Conservation (phyloP, 1,139 yeast genomes). For the Magnusiomyces tetraspermus region DNA sequence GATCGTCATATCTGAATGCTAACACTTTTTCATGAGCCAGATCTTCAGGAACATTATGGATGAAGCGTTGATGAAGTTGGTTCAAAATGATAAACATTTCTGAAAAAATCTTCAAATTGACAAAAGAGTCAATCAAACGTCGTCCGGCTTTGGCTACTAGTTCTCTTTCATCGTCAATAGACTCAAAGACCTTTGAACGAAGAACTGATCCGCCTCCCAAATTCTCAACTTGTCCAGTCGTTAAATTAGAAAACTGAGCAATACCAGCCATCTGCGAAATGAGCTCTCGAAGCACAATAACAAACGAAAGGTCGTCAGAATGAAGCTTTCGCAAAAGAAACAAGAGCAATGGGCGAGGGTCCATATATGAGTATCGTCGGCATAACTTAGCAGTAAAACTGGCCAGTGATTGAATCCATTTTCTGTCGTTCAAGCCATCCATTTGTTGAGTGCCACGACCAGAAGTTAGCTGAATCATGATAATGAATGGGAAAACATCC, state of each 20-base stretch:
- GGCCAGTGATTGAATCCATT: constrained; percentile 61
- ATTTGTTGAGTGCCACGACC: constrained; percentile 60
- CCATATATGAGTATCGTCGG: constrained; percentile 27
- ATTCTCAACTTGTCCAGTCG: constrained; percentile 54
- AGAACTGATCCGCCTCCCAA: constrained; percentile 58
- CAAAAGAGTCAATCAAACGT: constrained; percentile 43
- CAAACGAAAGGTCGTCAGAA: constrained; percentile 50
- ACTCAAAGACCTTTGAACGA: constrained; percentile 46
- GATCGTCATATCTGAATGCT: constrained; percentile 64
- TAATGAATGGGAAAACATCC: constrained; percentile 73
- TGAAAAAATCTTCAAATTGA: constrained; percentile 40
- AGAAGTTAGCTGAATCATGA: constrained; percentile 61
- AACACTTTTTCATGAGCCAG: constrained; percentile 56
- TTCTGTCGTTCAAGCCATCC: constrained; percentile 74
- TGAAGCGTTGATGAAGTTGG: constrained; percentile 34
- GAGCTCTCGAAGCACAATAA: constrained; percentile 61
- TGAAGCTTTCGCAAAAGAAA: constrained; percentile 61
- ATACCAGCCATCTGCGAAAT: constrained; percentile 76
- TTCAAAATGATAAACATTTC: constrained; percentile 61
- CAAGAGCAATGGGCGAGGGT: constrained; percentile 38
- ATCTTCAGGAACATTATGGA: constrained; percentile 37
- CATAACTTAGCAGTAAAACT: constrained; percentile 34
- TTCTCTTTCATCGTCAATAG: constrained; percentile 48
- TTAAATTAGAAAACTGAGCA: constrained; percentile 55
- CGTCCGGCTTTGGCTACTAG: constrained; percentile 39